Evolutionary conservation across 768 basidiomycete species (phyloP).

Genomic region (Crepidotus variabilis): DNA sequence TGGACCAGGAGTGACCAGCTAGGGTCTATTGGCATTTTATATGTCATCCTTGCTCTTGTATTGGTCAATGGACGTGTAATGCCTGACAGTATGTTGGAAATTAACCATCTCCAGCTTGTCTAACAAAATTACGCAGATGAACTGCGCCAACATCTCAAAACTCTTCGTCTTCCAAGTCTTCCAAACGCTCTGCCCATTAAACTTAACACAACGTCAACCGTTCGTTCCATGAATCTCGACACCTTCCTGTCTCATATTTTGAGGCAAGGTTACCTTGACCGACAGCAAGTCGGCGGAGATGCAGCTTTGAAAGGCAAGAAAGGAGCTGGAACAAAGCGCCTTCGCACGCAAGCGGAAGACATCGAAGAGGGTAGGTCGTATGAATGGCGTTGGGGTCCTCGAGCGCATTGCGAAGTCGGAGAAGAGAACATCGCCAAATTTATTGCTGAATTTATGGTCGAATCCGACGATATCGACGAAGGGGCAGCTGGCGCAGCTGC

Average conservation of each 20-base stretch:
- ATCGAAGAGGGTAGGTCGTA: slow-evolving; percentile 36
- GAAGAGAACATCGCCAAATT: slow-evolving; percentile 74
- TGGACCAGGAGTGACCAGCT: slow-evolving; percentile 71
- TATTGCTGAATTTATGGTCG: slow-evolving; percentile 76
- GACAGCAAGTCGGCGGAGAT: slow-evolving; percentile 45
- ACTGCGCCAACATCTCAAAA: slow-evolving; percentile 64
- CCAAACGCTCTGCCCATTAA: slow-evolving; percentile 36
- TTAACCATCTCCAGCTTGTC: neutral
- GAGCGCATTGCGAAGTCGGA: slow-evolving; percentile 79
- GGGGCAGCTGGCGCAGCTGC: slow-evolving; percentile 23
- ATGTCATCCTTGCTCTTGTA: slow-evolving; percentile 79
- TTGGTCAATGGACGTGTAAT: slow-evolving; percentile 77
- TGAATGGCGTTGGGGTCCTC: slow-evolving; percentile 87
- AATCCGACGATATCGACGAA: slow-evolving; percentile 29
- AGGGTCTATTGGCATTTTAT: slow-evolving; percentile 67
- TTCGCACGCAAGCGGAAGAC: slow-evolving; percentile 36
- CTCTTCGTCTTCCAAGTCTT: slow-evolving; percentile 56
- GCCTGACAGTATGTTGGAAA: slow-evolving; percentile 57
- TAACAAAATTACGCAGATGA: slow-evolving; percentile 46
- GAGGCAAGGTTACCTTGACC: slow-evolving; percentile 77
- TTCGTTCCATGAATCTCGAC: slow-evolving; percentile 55
- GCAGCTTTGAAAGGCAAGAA: slow-evolving; percentile 32
- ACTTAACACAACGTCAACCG: slow-evolving; percentile 47
- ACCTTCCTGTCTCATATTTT: slow-evolving; percentile 59
- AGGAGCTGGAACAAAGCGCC: slow-evolving; percentile 50